phyloP scores from a whole-genome alignment of 352 stramenopile genomes.

The Thraustochytrium sp. region DNA sequence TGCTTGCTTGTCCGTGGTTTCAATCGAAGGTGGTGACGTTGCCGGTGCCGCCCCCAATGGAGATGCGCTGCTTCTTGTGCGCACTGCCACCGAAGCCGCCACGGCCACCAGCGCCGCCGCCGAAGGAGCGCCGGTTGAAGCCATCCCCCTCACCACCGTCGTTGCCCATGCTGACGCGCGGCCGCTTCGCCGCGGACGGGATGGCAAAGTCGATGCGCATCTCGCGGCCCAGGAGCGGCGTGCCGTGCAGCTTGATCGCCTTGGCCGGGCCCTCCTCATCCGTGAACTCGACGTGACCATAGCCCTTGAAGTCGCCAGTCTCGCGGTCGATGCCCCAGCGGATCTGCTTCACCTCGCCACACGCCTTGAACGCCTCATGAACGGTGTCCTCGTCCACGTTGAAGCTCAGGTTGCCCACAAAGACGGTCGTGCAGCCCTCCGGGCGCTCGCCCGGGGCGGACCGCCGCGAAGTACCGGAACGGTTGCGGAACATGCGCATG shows the following conservation, averaged over 20 bases:
- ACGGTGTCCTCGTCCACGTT: slow-evolving; percentile 90
- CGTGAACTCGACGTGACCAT: slow-evolving; percentile 94
- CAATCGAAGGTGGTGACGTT: slow-evolving; percentile 43
- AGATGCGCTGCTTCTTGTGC: neutral
- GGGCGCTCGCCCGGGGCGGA: slow-evolving; percentile 80
- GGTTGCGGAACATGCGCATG: slow-evolving; percentile 65
- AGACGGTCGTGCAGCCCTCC: slow-evolving; percentile 89
- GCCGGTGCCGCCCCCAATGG: neutral
- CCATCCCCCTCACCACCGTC: slow-evolving; percentile 58
- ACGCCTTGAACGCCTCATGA: slow-evolving; percentile 81
- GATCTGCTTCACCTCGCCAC: slow-evolving; percentile 86
- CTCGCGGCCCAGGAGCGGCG: slow-evolving; percentile 78
- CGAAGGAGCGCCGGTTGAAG: slow-evolving; percentile 53
- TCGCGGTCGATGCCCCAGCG: slow-evolving; percentile 92
- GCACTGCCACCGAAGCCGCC: slow-evolving; percentile 58
- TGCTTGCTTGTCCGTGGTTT: too few relatives aligned
- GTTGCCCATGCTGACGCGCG: slow-evolving; percentile 52
- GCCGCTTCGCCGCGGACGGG: slow-evolving; percentile 52
- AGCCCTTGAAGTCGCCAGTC: slow-evolving; percentile 94
- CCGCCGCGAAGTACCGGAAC: slow-evolving; percentile 57
- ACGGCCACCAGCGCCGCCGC: slow-evolving; percentile 55
- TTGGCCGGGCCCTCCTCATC: slow-evolving; percentile 85
- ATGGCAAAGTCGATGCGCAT: slow-evolving; percentile 92
- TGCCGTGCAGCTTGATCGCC: slow-evolving; percentile 80
- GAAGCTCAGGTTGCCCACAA: slow-evolving; percentile 95